A percentile compares a stretch with the other conserved stretches of the same genome.
These are phyloP conservation scores for Nemania sp. DNA, from an alignment of 2,329 filamentous ascomycete species.

Conservation along the genomic window DNA sequence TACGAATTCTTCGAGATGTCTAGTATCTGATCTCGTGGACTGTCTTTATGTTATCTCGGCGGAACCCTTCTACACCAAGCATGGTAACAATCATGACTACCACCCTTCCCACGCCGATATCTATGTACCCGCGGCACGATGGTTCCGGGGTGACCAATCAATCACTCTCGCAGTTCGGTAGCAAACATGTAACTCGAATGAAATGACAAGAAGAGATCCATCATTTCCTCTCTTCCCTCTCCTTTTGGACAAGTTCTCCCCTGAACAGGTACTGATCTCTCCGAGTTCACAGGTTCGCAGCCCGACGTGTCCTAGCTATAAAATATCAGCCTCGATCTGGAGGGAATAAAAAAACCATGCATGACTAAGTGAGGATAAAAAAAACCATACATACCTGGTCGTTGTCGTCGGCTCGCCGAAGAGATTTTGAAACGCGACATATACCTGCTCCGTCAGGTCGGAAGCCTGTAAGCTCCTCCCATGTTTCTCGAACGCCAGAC, in stretches of 20 bases:
- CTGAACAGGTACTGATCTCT: too few relatives aligned
- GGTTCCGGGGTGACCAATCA: background rate
- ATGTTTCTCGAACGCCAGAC: constrained; percentile 81
- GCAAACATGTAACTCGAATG: too few relatives aligned
- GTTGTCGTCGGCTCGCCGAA: constrained; percentile 72
- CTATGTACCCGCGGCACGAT: background rate
- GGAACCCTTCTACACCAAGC: too few relatives aligned
- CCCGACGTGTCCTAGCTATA: background rate
- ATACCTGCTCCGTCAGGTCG: constrained; percentile 89
- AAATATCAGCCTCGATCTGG: background rate
- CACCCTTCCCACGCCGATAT: background rate
- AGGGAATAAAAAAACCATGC: background rate
- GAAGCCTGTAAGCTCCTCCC: constrained; percentile 90
- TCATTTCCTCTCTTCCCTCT: background rate
- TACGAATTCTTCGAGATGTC: too few relatives aligned
- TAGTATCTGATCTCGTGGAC: too few relatives aligned
- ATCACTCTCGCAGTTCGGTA: background rate
- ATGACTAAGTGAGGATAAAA: background rate
- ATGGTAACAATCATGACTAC: too few relatives aligned
- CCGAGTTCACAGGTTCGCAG: background rate
- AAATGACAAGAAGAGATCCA: too few relatives aligned
- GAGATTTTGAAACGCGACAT: constrained; percentile 76
- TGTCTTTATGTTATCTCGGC: too few relatives aligned
- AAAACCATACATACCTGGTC: constrained; percentile 14
- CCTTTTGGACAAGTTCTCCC: background rate